phyloP scores from a whole-genome alignment of 139 green algal genomes.

The Chlorella sp. region DNA sequence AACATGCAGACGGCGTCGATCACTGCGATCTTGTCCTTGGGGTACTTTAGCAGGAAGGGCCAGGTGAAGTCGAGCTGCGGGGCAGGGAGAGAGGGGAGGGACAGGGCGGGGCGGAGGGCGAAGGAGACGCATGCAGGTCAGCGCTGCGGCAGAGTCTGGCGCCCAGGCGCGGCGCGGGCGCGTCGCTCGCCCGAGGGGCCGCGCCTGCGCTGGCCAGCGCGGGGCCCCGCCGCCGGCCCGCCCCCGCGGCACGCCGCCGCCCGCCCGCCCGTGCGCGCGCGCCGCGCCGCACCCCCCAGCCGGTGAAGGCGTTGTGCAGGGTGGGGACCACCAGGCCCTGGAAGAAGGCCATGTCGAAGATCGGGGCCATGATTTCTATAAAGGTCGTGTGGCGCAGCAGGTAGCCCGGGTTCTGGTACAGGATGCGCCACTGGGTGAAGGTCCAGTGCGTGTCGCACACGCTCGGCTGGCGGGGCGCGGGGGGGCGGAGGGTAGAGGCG shows the following conservation, averaged over 20 bases:
- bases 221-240: too few species aligned
- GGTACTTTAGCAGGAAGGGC: conserved; percentile 45
- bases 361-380: conserved; percentile 49
- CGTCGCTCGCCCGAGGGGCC: too few species aligned
- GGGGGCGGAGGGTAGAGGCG: background rate
- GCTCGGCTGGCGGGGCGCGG: background rate
- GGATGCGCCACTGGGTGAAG: conserved; percentile 7
- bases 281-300: too few species aligned
- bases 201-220: too few species aligned
- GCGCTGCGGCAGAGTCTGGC: too few species aligned
- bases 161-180: too few species aligned
- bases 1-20: conserved; percentile 50
- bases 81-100: background rate
- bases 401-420: conserved; percentile 1
- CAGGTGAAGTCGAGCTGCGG: conserved; percentile 25
- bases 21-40: conserved; percentile 30
- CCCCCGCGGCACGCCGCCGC: too few species aligned
- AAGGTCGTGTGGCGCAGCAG: conserved; percentile 39
- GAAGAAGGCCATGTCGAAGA: conserved; percentile 45
- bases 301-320: conserved; percentile 31
- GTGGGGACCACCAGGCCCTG: conserved; percentile 22
- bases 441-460: conserved; percentile 9
- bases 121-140: background rate
- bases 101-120: background rate
- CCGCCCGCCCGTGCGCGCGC: too few species aligned